phyloP scores from a whole-genome alignment of 345 rosid genomes.

The Firmiana major region DNA sequence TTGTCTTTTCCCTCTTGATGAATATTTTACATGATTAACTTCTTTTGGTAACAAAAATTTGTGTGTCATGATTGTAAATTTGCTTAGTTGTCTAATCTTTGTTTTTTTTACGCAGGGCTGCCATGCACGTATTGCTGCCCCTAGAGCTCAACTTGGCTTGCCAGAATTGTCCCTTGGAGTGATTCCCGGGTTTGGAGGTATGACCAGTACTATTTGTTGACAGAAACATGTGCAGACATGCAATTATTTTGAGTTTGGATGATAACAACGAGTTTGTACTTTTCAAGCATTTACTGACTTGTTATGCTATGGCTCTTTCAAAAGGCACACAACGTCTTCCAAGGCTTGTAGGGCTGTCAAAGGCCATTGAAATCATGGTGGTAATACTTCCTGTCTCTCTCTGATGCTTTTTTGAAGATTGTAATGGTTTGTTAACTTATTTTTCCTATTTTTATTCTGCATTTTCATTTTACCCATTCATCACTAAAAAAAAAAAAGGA shows the following conservation, averaged over 20 bases:
- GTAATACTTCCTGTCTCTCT: slow-evolving; percentile 30
- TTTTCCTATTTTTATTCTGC: neutral
- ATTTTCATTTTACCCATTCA: neutral
- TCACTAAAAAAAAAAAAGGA: neutral
- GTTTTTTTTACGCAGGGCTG: slow-evolving; percentile 53
- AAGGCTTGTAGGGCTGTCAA: slow-evolving; percentile 83
- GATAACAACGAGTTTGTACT: slow-evolving; percentile 9
- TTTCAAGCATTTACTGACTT: slow-evolving; percentile 13
- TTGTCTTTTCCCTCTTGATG: slow-evolving; percentile 20
- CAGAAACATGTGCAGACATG: neutral
- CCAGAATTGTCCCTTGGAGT: slow-evolving; percentile 90
- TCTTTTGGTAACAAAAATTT: neutral
- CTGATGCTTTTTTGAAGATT: neutral
- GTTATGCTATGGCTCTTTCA: slow-evolving; percentile 14
- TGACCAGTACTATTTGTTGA: slow-evolving; percentile 3
- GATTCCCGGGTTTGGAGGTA: slow-evolving; percentile 97
- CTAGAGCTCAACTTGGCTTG: slow-evolving; percentile 77
- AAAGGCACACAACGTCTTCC: slow-evolving; percentile 99
- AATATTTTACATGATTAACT: neutral
- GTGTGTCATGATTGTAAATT: neutral
- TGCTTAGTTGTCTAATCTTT: slow-evolving; percentile 1
- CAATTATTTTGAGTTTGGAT: slow-evolving; percentile 2
- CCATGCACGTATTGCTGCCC: slow-evolving; percentile 83
- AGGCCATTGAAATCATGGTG: slow-evolving; percentile 85
- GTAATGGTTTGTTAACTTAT: neutral